A percentile compares a stretch with the other conserved stretches of the same genome.
Evolutionary conservation across 805 yeast genomes (phyloP).

Genomic region (Vanderwaltozyma polyspora): DNA sequence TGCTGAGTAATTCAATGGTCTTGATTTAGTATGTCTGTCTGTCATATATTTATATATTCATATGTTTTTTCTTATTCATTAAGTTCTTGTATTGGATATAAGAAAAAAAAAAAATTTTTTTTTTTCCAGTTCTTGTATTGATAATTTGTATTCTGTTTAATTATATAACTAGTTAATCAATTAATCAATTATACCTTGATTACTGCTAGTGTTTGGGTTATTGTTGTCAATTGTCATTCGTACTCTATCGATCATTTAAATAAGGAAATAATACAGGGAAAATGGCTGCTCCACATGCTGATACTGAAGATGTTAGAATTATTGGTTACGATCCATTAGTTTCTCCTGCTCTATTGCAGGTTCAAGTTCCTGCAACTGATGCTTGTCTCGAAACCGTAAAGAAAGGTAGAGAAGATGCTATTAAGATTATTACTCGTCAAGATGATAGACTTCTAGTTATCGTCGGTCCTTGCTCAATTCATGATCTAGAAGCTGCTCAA

Average conservation of each 20-base stretch:
- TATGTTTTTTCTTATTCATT: too few species aligned
- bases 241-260: background rate
- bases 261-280: background rate
- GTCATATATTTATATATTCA: too few species aligned
- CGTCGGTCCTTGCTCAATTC: conserved; percentile 96
- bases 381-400: conserved; percentile 52
- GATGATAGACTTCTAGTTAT: conserved; percentile 75
- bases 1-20: too few species aligned
- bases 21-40: too few species aligned
- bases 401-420: conserved; percentile 65
- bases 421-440: conserved; percentile 60
- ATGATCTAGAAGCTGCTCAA: conserved; percentile 84
- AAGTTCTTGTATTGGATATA: too few species aligned
- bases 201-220: too few species aligned
- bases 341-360: conserved; percentile 89
- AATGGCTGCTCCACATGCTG: conserved; percentile 3
- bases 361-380: conserved; percentile 62
- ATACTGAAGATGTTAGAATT: conserved; percentile 65
- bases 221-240: background rate
- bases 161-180: too few species aligned
- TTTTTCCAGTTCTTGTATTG: too few species aligned
- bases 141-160: too few species aligned
- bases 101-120: too few species aligned
- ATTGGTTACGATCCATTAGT: conserved; percentile 89
- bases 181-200: too few species aligned